phyloP scores from a whole-genome alignment of 2,329 filamentous ascomycete genomes.

The Verticillium albo-atrum region DNA sequence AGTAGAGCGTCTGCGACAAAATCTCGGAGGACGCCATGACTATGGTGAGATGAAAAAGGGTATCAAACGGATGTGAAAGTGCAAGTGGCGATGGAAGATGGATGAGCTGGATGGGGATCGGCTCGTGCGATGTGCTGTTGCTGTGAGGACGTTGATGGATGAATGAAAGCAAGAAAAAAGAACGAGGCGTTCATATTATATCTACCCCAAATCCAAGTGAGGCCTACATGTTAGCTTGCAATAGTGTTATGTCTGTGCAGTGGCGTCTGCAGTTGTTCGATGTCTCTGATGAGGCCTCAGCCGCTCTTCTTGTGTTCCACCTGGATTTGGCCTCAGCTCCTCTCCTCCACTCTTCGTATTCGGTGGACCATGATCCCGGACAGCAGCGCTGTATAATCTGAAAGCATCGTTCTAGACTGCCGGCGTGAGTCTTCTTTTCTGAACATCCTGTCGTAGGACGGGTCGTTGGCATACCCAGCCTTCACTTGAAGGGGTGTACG shows the following conservation, averaged over 20 bases:
- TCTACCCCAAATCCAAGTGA: neutral
- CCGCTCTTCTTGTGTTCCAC: neutral
- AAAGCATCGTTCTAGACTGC: neutral
- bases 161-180: neutral
- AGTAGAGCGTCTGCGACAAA: slow-evolving; percentile 48
- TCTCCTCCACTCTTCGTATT: neutral
- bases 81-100: neutral
- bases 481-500: no score
- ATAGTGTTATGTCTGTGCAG: neutral
- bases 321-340: neutral
- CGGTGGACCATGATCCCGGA: neutral
- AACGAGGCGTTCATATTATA: neutral
- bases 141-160: neutral
- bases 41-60: neutral
- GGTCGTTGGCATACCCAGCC: no score
- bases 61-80: neutral
- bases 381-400: no score
- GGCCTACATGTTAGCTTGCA: neutral
- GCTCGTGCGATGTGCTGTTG: neutral
- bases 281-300: neutral
- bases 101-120: neutral
- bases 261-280: neutral
- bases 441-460: no score
- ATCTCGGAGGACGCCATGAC: slow-evolving; percentile 29
- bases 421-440: neutral